phyloP scores from a whole-genome alignment of 768 basidiomycete genomes.

The Tricholoma bakamatsutake region DNA sequence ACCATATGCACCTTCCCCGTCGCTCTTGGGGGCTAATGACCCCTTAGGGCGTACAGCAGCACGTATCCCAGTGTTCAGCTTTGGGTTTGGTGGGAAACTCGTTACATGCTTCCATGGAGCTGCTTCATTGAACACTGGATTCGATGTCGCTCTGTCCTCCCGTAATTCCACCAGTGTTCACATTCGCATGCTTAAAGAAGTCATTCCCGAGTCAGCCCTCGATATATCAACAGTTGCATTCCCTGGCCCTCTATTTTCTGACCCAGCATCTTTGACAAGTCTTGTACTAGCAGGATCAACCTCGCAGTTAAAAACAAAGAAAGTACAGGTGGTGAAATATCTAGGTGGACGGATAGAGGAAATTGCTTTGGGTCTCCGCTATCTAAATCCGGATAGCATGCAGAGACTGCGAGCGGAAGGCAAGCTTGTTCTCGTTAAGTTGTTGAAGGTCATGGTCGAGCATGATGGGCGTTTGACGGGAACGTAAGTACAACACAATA shows the following conservation, averaged over 20 bases:
- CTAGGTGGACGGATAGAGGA: conserved; percentile 72
- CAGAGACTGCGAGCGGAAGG: conserved; percentile 66
- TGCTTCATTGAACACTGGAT: conserved; percentile 59
- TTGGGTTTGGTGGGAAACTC: conserved; percentile 92
- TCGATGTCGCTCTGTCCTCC: conserved; percentile 71
- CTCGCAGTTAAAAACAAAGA: conserved; percentile 75
- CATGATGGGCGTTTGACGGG: conserved; percentile 85
- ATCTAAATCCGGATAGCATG: conserved; percentile 45
- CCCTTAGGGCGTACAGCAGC: conserved; percentile 69
- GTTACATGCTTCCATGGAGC: conserved; percentile 83
- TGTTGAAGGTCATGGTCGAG: conserved; percentile 79
- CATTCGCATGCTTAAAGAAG: conserved; percentile 58
- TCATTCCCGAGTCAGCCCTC: conserved; percentile 64
- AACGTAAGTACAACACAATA: conserved; percentile 49
- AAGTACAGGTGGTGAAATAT: conserved; percentile 70
- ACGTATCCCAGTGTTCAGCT: conserved; percentile 75
- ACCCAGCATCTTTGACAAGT: conserved; percentile 58
- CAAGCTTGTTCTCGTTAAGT: conserved; percentile 63
- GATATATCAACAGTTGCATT: conserved; percentile 52
- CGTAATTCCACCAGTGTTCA: conserved; percentile 65
- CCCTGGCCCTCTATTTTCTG: conserved; percentile 85
- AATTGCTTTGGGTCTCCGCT: conserved; percentile 69
- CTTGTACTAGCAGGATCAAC: conserved; percentile 66
- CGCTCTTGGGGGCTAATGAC: conserved; percentile 76
- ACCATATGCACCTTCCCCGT: conserved; percentile 81